Percentiles rank a stretch among this genome's conserved stretches.
Evolutionary conservation across 495 filamentous ascomycete genomes (phyloP).

Genomic region (Podospora tetraspora): DNA sequence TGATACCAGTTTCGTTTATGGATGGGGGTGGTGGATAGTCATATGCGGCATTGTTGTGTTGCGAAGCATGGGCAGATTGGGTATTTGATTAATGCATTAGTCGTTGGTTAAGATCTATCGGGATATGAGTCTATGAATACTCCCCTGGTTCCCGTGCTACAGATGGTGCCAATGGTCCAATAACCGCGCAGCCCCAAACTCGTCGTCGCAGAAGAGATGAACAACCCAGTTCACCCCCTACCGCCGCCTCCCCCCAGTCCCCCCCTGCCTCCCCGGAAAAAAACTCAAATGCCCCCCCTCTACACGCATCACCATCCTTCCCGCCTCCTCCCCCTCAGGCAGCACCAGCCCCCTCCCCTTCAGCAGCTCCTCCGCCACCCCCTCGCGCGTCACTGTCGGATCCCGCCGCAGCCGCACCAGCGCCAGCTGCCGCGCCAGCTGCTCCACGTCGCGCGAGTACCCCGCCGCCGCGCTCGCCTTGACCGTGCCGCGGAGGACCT

Average conservation of each 20-base stretch:
- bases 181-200: too few relatives aligned
- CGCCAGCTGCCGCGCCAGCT: not conserved
- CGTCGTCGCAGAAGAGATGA: too few relatives aligned
- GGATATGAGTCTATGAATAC: not conserved
- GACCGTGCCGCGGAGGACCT: slow-evolving; percentile 36
- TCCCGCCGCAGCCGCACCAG: not conserved
- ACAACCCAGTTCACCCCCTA: not conserved
- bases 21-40: not conserved
- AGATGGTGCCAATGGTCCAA: not conserved
- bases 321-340: not conserved
- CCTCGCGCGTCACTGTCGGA: not conserved
- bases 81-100: not conserved
- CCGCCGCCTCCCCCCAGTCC: not conserved
- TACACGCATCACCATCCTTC: not conserved
- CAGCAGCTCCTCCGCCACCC: not conserved
- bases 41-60: not conserved
- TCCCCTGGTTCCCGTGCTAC: not conserved
- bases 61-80: not conserved
- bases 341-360: not conserved
- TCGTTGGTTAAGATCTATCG: not conserved
- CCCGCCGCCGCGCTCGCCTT: slow-evolving; percentile 36
- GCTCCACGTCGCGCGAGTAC: slow-evolving; percentile 29
- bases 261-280: not conserved
- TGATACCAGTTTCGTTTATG: not conserved
- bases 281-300: not conserved